A percentile compares a stretch with the other conserved stretches of the same genome.
Evolutionary conservation across 208 protist species (phyloP).

Genomic region (Wallacemonas sp.): DNA sequence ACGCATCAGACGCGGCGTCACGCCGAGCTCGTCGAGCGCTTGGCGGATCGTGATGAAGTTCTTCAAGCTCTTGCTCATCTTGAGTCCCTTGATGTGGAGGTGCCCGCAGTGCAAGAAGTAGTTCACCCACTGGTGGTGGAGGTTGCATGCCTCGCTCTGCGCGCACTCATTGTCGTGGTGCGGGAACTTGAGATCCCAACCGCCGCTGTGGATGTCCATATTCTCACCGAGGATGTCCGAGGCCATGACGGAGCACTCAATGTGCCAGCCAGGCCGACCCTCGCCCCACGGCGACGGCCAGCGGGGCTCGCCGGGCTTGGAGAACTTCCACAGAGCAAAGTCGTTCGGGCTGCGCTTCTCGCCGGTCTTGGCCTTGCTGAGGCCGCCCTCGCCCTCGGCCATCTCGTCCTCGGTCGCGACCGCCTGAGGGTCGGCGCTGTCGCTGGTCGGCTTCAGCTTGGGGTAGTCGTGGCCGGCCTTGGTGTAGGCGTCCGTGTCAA

Average conservation of each 20-base stretch:
- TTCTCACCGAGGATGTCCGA: conserved; percentile 88
- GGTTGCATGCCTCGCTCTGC: conserved; percentile 92
- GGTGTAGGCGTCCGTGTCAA: conserved; percentile 91
- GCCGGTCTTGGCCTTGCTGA: conserved; percentile 40
- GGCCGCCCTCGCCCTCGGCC: conserved; percentile 90
- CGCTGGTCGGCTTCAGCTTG: conserved; percentile 81
- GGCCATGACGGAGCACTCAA: conserved; percentile 99
- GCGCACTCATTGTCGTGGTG: conserved; percentile 99
- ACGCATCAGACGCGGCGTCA: conserved; percentile 86
- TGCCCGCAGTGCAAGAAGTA: conserved; percentile 98
- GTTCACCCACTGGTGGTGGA: conserved; percentile 95
- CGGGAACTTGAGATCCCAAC: conserved; percentile 99
- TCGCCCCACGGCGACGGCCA: conserved; percentile 94
- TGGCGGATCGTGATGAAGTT: conserved; percentile 99
- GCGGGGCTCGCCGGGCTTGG: conserved; percentile 91
- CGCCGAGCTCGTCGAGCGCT: conserved; percentile 68
- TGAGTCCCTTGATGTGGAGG: conserved; percentile 97
- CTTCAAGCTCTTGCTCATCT: conserved; percentile 99
- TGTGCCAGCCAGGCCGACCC: conserved; percentile 99
- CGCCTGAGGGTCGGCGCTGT: conserved; percentile 20
- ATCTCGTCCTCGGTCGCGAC: conserved; percentile 81
- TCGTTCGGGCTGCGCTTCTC: conserved; percentile 93
- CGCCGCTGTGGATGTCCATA: conserved; percentile 98
- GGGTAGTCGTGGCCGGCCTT: conserved; percentile 91
- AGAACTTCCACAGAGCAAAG: conserved; percentile 99